phyloP scores from a whole-genome alignment of 2,329 filamentous ascomycete species.

The Thielaviopsis musarum region DNA sequence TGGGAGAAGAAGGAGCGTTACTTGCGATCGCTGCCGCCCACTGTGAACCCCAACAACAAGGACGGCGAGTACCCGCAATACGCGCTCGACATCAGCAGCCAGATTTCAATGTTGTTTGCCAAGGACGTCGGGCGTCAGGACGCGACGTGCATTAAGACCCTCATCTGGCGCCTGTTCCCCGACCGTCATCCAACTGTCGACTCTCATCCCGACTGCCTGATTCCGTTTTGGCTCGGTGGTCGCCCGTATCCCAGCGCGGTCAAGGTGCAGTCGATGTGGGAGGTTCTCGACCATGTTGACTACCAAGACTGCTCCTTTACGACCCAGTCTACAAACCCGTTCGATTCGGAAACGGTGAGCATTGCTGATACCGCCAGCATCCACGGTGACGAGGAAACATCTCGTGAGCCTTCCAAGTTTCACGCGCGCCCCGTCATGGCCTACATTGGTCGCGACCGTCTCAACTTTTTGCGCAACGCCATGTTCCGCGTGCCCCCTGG shows the following conservation, averaged over 20 bases:
- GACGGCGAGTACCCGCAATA: background rate
- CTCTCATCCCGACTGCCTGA: background rate
- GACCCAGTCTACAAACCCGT: slow-evolving; percentile 6
- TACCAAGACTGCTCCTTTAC: slow-evolving; percentile 6
- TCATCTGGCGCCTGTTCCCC: slow-evolving; percentile 5
- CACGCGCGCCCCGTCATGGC: slow-evolving; percentile 21
- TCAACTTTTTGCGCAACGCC: slow-evolving; percentile 24
- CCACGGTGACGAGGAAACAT: slow-evolving; percentile 6
- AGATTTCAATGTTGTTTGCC: background rate
- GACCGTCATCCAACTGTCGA: slow-evolving; percentile 1
- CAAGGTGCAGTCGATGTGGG: slow-evolving; percentile 6
- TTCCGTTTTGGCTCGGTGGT: slow-evolving; percentile 10
- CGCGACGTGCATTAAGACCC: background rate
- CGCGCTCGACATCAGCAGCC: background rate
- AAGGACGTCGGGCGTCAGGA: background rate
- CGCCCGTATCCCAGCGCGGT: slow-evolving; percentile 1
- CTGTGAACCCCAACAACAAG: background rate
- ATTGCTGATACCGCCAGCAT: background rate
- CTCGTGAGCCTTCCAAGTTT: slow-evolving; percentile 21
- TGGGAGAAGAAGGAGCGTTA: slow-evolving; percentile 26
- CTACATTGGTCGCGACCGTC: slow-evolving; percentile 13
- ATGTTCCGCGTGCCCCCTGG: slow-evolving; percentile 31
- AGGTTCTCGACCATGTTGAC: background rate
- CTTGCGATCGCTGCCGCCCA: background rate
- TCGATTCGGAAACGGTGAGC: slow-evolving; percentile 3